Evolutionary conservation across 73 alveolate genomes (phyloP).

Genomic region (Paramecium tetraurelia): DNA sequence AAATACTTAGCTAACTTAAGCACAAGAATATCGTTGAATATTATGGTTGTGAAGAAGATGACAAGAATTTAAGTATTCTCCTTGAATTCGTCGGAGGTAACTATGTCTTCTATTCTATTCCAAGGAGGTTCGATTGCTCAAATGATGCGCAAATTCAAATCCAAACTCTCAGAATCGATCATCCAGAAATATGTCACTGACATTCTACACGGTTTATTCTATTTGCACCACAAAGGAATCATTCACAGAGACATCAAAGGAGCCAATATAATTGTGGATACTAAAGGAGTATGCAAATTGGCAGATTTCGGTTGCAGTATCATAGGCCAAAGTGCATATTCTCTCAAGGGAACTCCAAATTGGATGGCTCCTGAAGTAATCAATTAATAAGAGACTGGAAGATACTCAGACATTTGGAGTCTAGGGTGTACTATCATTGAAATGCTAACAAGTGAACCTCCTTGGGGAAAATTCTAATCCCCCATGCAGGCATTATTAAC

Average conservation of each 20-base stretch:
- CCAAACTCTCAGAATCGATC: constrained; percentile 61
- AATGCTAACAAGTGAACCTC: constrained; percentile 59
- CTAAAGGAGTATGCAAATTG: constrained; percentile 62
- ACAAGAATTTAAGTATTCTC: constrained; percentile 51
- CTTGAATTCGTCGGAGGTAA: constrained; percentile 60
- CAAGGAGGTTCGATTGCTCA: constrained; percentile 67
- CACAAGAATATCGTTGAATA: constrained; percentile 69
- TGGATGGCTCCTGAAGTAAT: constrained; percentile 87
- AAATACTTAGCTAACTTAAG: constrained; percentile 54
- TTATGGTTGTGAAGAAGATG: constrained; percentile 48
- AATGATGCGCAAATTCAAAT: constrained; percentile 64
- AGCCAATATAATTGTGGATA: constrained; percentile 63
- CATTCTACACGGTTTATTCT: constrained; percentile 45
- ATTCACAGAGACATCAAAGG: constrained; percentile 66
- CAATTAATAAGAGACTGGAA: not conserved
- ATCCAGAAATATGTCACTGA: constrained; percentile 37
- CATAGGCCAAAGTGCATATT: not conserved
- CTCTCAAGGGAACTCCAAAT: constrained; percentile 74
- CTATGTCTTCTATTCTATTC: not conserved
- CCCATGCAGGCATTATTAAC: not conserved
- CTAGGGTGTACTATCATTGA: constrained; percentile 51
- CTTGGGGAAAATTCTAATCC: constrained; percentile 19
- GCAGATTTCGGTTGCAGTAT: constrained; percentile 63
- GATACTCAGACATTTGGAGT: constrained; percentile 54
- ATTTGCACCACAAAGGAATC: constrained; percentile 54